phyloP scores from a whole-genome alignment of 2,329 filamentous ascomycete genomes.

The Sporothrix mexicana region DNA sequence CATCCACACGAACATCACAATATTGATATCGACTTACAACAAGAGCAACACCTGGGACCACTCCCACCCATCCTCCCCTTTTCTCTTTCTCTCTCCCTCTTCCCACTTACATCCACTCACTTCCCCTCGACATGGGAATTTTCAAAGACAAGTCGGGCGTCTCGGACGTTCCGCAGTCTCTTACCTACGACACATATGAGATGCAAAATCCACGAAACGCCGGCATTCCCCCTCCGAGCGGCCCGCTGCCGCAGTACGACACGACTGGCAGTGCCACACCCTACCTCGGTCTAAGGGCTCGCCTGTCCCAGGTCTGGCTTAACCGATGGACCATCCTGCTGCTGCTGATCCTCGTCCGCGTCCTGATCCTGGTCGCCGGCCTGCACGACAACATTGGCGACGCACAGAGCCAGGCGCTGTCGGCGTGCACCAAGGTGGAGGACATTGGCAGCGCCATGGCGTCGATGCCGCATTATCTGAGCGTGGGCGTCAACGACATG shows the following conservation, averaged over 20 bases:
- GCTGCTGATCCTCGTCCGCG: slow-evolving; percentile 80
- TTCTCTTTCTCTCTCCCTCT: slow-evolving; percentile 9
- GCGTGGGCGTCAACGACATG: slow-evolving; percentile 84
- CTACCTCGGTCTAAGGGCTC: slow-evolving; percentile 86
- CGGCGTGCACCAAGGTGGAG: slow-evolving; percentile 90
- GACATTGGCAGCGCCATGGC: slow-evolving; percentile 93
- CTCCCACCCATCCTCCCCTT: background rate
- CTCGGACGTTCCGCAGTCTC: slow-evolving; percentile 44
- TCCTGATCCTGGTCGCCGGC: slow-evolving; percentile 75
- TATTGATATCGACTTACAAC: background rate
- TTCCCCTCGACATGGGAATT: slow-evolving; percentile 40
- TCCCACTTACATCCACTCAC: background rate
- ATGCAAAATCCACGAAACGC: slow-evolving; percentile 41
- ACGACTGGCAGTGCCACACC: slow-evolving; percentile 78
- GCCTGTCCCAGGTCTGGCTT: slow-evolving; percentile 95
- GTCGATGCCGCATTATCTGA: slow-evolving; percentile 96
- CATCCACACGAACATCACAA: slow-evolving; percentile 5
- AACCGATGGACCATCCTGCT: slow-evolving; percentile 96
- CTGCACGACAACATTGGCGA: slow-evolving; percentile 76
- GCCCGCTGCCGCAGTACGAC: slow-evolving; percentile 45
- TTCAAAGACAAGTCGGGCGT: slow-evolving; percentile 39
- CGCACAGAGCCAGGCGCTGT: slow-evolving; percentile 80
- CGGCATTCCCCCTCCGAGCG: background rate
- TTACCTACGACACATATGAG: slow-evolving; percentile 44
- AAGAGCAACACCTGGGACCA: background rate